These are phyloP conservation scores for Penicillium fuscoglaucum DNA, from an alignment of 2,329 filamentous ascomycete species.

Conservation along the genomic window DNA sequence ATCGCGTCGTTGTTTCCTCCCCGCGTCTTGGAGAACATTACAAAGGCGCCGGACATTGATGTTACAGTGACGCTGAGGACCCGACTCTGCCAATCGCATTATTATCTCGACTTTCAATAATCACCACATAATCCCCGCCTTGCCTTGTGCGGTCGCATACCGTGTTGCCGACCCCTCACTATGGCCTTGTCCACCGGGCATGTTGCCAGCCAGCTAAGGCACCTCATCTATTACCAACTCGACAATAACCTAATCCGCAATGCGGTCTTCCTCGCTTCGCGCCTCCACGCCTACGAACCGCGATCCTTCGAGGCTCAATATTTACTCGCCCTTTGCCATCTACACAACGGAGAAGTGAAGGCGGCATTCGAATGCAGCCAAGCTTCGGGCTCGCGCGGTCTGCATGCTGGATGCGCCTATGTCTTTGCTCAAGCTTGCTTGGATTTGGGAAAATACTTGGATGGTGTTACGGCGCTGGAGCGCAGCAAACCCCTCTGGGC, in stretches of 20 bases:
- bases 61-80: slow-evolving; percentile 11
- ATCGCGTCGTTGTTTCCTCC: slow-evolving; percentile 24
- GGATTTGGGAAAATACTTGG: slow-evolving; percentile 72
- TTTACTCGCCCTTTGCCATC: slow-evolving; percentile 79
- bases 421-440: slow-evolving; percentile 89
- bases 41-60: slow-evolving; percentile 17
- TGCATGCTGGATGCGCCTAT: slow-evolving; percentile 83
- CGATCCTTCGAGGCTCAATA: slow-evolving; percentile 78
- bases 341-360: slow-evolving; percentile 77
- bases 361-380: slow-evolving; percentile 84
- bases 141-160: slow-evolving; percentile 6
- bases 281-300: slow-evolving; percentile 79
- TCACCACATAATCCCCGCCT: slow-evolving; percentile 2
- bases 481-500: slow-evolving; percentile 76
- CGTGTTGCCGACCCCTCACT: slow-evolving; percentile 23
- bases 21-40: slow-evolving; percentile 19
- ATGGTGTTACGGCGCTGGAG: slow-evolving; percentile 81
- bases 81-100: slow-evolving; percentile 10
- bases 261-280: slow-evolving; percentile 88
- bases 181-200: slow-evolving; percentile 60
- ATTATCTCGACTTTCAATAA: background rate
- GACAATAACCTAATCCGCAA: slow-evolving; percentile 89
- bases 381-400: slow-evolving; percentile 66
- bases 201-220: slow-evolving; percentile 61
- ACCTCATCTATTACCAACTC: slow-evolving; percentile 71